Conservation (phyloP, 2,329 filamentous ascomycete genomes). For the Aspergillus udagawae region DNA sequence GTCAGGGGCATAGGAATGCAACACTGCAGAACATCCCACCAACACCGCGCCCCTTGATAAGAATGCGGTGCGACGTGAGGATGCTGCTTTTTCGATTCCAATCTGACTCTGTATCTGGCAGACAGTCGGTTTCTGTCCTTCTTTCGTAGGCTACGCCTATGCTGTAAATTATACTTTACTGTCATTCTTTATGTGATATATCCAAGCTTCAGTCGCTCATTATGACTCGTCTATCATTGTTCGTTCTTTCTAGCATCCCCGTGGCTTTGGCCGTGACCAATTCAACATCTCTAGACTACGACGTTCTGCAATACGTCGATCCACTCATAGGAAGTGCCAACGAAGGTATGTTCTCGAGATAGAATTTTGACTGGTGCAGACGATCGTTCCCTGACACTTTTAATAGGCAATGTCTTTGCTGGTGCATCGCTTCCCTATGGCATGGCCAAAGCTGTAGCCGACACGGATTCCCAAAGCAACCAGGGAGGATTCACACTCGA, state of each 20-base stretch:
- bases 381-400: neutral
- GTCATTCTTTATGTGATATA: neutral
- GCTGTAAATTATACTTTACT: neutral
- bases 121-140: neutral
- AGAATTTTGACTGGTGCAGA: neutral
- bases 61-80: neutral
- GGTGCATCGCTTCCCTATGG: constrained; percentile 54
- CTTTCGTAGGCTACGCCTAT: neutral
- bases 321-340: constrained; percentile 53
- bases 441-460: constrained; percentile 55
- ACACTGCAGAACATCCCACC: neutral
- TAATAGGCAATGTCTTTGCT: constrained; percentile 52
- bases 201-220: neutral
- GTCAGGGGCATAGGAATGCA: neutral
- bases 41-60: neutral
- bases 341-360: constrained; percentile 33
- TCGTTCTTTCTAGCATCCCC: constrained; percentile 7
- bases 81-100: neutral
- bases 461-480: constrained; percentile 48
- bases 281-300: constrained; percentile 23
- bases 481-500: constrained; percentile 56
- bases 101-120: neutral
- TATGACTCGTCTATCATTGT: constrained; percentile 1
- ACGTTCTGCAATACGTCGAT: constrained; percentile 45
- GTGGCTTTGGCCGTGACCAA: constrained; percentile 8